These are phyloP conservation scores for Pythium aquatile DNA, from an alignment of 352 stramenopile genomes.

Conservation along the genomic window DNA sequence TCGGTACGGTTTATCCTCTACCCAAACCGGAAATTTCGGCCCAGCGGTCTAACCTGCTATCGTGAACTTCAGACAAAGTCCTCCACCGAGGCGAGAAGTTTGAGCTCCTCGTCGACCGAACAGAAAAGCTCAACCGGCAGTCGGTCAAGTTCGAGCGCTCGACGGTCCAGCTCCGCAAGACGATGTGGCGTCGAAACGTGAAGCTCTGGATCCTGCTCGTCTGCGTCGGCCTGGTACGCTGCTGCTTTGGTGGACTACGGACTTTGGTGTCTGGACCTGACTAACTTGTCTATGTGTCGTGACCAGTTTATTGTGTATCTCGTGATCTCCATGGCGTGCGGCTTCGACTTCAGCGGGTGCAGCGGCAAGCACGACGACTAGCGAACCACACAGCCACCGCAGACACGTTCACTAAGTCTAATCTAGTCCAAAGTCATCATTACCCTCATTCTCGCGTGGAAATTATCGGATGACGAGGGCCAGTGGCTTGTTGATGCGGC, in stretches of 20 bases:
- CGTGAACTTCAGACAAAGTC: slow-evolving; percentile 89
- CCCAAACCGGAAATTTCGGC: too few relatives aligned
- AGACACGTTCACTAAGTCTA: background rate
- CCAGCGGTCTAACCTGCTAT: background rate
- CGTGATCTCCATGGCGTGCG: slow-evolving; percentile 84
- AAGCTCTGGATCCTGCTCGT: slow-evolving; percentile 86
- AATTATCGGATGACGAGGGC: too few relatives aligned
- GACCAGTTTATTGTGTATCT: slow-evolving; percentile 79
- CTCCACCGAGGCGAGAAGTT: slow-evolving; percentile 99
- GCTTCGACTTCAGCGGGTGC: slow-evolving; percentile 81
- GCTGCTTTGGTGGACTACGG: background rate
- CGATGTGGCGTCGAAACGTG: slow-evolving; percentile 88
- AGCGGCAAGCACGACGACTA: slow-evolving; percentile 52
- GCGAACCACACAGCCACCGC: background rate
- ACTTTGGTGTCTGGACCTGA: background rate
- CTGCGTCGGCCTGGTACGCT: slow-evolving; percentile 56
- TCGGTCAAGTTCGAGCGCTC: slow-evolving; percentile 97
- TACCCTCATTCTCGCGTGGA: too few relatives aligned
- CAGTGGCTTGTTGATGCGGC: too few relatives aligned
- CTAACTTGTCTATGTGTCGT: background rate
- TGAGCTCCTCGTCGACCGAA: slow-evolving; percentile 91
- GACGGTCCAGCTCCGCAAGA: slow-evolving; percentile 84
- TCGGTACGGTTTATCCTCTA: slow-evolving; percentile 48
- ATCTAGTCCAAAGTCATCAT: too few relatives aligned
- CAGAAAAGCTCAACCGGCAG: slow-evolving; percentile 96